These are phyloP conservation scores for Physcomitrium patens DNA, from an alignment of 225 moss, liverwort and hornwort genomes.

Conservation along the genomic window DNA sequence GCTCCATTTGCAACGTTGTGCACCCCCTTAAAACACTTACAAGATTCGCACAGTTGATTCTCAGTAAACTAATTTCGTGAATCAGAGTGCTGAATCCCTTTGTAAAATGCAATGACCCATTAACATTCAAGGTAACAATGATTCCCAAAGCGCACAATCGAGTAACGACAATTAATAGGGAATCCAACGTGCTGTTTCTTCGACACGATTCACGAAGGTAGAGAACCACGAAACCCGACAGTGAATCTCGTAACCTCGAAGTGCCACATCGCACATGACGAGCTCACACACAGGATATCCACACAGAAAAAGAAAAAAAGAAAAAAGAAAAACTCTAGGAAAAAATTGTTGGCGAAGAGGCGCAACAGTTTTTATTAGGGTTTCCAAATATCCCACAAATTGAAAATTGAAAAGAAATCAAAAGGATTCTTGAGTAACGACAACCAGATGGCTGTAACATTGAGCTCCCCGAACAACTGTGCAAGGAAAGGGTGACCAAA, in stretches of 20 bases:
- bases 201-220: not conserved
- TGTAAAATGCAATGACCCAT: too few species aligned
- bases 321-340: not conserved
- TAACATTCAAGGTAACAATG: too few species aligned
- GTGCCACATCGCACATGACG: not conserved
- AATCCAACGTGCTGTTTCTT: not conserved
- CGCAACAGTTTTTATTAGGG: not conserved
- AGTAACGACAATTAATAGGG: not conserved
- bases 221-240: not conserved
- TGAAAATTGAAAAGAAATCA: too few species aligned
- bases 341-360: not conserved
- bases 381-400: not conserved
- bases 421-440: too few species aligned
- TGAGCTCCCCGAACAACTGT: too few species aligned
- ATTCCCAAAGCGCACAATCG: not conserved
- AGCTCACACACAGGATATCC: too few species aligned
- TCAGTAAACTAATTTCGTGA: not conserved
- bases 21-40: too few species aligned
- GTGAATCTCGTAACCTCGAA: not conserved
- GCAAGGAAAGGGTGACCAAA: too few species aligned
- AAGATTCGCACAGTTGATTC: too few species aligned
- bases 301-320: not conserved
- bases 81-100: not conserved
- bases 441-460: too few species aligned
- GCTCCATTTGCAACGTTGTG: too few species aligned